A percentile compares a stretch with the other conserved stretches of the same genome.
phyloP scores from a whole-genome alignment of 805 yeast genomes.

The Pichia ethanolica region DNA sequence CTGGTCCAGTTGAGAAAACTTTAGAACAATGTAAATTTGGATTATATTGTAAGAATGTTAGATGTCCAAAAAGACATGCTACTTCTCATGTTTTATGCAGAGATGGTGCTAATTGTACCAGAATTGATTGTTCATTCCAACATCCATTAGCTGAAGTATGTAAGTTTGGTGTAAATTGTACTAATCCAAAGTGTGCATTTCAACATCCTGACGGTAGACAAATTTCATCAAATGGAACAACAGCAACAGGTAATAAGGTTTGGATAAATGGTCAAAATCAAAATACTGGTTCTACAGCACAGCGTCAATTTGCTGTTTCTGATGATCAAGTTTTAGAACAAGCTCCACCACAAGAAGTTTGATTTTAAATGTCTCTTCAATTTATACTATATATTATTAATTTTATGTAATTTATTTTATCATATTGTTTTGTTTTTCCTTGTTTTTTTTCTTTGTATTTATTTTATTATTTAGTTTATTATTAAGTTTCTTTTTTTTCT shows the following conservation, averaged over 20 bases:
- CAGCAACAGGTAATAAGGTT: slow-evolving; percentile 20
- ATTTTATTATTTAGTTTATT: background rate
- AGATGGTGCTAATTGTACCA: slow-evolving; percentile 68
- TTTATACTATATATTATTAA: background rate
- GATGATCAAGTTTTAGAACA: slow-evolving; percentile 67
- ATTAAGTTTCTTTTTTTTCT: slow-evolving; percentile 3
- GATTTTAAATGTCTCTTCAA: background rate
- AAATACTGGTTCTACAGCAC: slow-evolving; percentile 35
- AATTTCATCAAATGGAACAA: slow-evolving; percentile 15
- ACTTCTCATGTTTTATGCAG: slow-evolving; percentile 67
- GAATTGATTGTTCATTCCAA: slow-evolving; percentile 74
- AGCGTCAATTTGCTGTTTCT: slow-evolving; percentile 70
- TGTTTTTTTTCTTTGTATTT: slow-evolving; percentile 1
- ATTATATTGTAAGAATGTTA: slow-evolving; percentile 62
- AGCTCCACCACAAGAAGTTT: slow-evolving; percentile 43
- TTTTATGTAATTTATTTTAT: slow-evolving; percentile 1
- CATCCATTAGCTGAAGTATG: slow-evolving; percentile 80
- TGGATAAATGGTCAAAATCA: slow-evolving; percentile 24
- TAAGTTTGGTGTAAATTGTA: slow-evolving; percentile 71
- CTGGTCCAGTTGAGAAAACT: slow-evolving; percentile 34
- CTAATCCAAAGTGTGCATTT: slow-evolving; percentile 62
- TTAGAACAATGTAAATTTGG: slow-evolving; percentile 84
- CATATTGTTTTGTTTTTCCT: background rate
- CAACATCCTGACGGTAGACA: slow-evolving; percentile 78
- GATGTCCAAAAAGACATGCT: slow-evolving; percentile 84